Conservation (phyloP, 129 eudicot species). For the Oenanthe sinensis region DNA sequence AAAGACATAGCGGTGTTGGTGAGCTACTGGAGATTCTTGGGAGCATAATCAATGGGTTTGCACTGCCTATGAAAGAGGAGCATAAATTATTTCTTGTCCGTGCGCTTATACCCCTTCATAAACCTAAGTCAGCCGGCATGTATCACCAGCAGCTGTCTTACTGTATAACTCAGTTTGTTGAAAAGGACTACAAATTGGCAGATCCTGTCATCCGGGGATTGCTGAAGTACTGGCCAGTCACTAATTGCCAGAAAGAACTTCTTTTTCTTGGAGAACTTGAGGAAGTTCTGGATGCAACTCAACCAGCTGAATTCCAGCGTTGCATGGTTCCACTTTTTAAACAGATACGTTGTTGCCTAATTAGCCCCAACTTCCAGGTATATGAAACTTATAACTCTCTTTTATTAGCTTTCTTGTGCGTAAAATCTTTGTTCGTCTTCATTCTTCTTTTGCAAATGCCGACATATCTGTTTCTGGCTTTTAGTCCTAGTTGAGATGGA, state of each 20-base stretch:
- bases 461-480: not conserved
- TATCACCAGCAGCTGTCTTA: constrained; percentile 55
- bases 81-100: constrained; percentile 48
- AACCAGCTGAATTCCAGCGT: constrained; percentile 61
- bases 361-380: constrained; percentile 88
- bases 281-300: constrained; percentile 81
- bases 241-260: constrained; percentile 87
- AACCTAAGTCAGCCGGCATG: constrained; percentile 36
- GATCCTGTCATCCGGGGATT: constrained; percentile 73
- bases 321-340: constrained; percentile 80
- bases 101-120: constrained; percentile 49
- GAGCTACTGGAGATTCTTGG: constrained; percentile 57
- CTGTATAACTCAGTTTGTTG: constrained; percentile 48
- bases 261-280: constrained; percentile 85
- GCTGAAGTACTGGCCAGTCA: constrained; percentile 85
- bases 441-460: not conserved
- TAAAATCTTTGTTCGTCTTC: not conserved
- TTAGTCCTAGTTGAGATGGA: not conserved
- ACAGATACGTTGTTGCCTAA: constrained; percentile 67
- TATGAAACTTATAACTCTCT: not conserved
- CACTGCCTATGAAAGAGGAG: constrained; percentile 64
- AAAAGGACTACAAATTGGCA: constrained; percentile 63
- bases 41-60: constrained; percentile 55
- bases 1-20: constrained; percentile 43
- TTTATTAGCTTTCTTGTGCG: not conserved